Evolutionary conservation across 2,329 filamentous ascomycete species (phyloP), one percentile per base, ranked within the genome.

Genomic region (Fusarium mangiferae): DNA sequence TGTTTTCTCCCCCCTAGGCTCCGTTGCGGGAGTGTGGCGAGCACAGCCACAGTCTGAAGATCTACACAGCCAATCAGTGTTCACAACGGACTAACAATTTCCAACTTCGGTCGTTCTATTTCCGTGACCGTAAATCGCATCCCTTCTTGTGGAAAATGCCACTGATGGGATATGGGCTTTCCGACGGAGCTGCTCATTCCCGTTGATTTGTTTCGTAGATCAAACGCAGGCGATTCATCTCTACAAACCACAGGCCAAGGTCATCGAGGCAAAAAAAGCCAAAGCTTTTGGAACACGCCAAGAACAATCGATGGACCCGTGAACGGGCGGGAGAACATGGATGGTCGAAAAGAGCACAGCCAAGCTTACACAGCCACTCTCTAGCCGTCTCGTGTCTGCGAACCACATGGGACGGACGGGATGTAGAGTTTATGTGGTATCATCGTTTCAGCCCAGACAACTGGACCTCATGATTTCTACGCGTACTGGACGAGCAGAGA

Each of bases 1-100:
- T 33, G 13, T 33, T 33, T 33, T 33, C 33, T 33, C 11, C 13
- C 33, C 33, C 33, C 12, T 14, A 12, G 12, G 33, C 33, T 78
- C 72, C 55, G 59, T 46, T 68, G 55, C 30, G 14, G 54, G 33
- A 59, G 59, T 68, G 77, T 76, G 76, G 76, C 74, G 65, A 70
- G 70, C 78, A 75, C 70, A 78, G 78, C 78, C 75, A 79, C 74
- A 69, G 26, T 35, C 45, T 51, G 36, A 18, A 46, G 42, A 28
- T 14, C 44, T 18, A n/a, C 7, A 26, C n/a, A 48, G 22, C 72
- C 68, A 74, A 74, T 72, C 22, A 72, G 51, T 35, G 24, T 3
- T n/a, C 33, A 20, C 41, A 8, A 14, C 13, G 14, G 11, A 38
- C 55, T 62, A 24, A 30, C 45, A 42, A 52, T 48, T 64, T 61